These are phyloP conservation scores for Tetradesmus lagerheimii DNA, from an alignment of 139 green algal species.

Conservation along the genomic window DNA sequence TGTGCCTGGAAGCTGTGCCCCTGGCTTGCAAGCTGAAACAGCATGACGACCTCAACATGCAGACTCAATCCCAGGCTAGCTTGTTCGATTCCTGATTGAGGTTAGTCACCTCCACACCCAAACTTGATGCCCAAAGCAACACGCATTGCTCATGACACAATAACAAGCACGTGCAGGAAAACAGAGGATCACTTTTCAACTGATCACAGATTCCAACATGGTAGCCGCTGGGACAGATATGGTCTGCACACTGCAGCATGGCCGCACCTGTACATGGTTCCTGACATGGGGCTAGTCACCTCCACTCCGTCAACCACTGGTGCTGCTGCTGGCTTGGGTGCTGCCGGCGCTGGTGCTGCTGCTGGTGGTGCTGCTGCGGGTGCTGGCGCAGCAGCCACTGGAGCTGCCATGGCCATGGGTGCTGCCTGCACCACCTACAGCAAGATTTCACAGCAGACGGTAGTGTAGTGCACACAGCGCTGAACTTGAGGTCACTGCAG, in stretches of 20 bases:
- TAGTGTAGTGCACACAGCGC: not conserved
- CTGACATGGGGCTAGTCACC: slow-evolving; percentile 71
- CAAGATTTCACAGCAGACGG: not conserved
- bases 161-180: too few species aligned
- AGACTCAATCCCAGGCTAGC: too few species aligned
- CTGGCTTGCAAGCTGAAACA: too few species aligned
- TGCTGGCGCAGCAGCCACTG: slow-evolving; percentile 58
- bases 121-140: too few species aligned
- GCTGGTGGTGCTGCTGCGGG: slow-evolving; percentile 64
- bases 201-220: too few species aligned
- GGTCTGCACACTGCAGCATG: not conserved
- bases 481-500: too few species aligned
- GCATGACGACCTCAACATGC: too few species aligned
- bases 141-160: too few species aligned
- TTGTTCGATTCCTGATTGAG: not conserved
- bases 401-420: not conserved
- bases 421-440: slow-evolving; percentile 42
- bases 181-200: too few species aligned
- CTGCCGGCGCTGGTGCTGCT: slow-evolving; percentile 65
- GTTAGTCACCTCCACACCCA: too few species aligned
- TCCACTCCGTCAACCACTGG: slow-evolving; percentile 64
- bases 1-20: too few species aligned
- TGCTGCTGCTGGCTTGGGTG: slow-evolving; percentile 61
- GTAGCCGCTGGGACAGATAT: too few species aligned
- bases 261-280: slow-evolving; percentile 66